Conservation (phyloP, 2,329 filamentous ascomycete species). For the Exophiala alcalophila region DNA sequence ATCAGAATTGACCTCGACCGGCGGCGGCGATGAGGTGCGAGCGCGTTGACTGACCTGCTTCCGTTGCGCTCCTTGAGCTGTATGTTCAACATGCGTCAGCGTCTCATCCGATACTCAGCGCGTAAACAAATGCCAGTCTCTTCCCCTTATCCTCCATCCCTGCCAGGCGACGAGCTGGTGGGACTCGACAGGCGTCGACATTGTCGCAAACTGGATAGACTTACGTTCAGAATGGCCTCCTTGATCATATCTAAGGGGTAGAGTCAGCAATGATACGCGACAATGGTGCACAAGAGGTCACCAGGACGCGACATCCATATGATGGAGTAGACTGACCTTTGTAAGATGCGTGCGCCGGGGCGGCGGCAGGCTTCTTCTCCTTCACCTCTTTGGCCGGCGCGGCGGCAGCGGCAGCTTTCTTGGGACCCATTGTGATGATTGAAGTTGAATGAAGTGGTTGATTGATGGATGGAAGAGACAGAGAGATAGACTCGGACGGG, state of each 20-base stretch:
- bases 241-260: constrained; percentile 65
- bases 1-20: constrained; percentile 14
- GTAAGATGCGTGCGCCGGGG: constrained; percentile 61
- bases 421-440: constrained; percentile 59
- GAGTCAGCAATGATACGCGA: constrained; percentile 57
- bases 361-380: constrained; percentile 55
- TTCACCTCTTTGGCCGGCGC: constrained; percentile 34
- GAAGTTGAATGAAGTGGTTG: constrained; percentile 20
- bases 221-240: constrained; percentile 67
- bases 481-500: constrained; percentile 13
- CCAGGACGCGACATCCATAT: constrained; percentile 46
- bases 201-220: constrained; percentile 53
- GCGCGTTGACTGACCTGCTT: constrained; percentile 57
- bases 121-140: constrained; percentile 1
- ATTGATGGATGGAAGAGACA: constrained; percentile 18
- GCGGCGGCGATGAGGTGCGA: constrained; percentile 29
- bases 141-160: not conserved
- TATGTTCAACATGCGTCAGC: constrained; percentile 50
- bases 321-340: constrained; percentile 56
- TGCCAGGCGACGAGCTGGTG: constrained; percentile 3
- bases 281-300: constrained; percentile 38
- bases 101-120: constrained; percentile 16
- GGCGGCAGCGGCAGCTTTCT: constrained; percentile 56
- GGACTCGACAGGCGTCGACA: constrained; percentile 38
- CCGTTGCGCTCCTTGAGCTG: constrained; percentile 70